These are phyloP conservation scores for Neostapfia colusana DNA, from an alignment of 176 grass and related monocot species.

Conservation along the genomic window DNA sequence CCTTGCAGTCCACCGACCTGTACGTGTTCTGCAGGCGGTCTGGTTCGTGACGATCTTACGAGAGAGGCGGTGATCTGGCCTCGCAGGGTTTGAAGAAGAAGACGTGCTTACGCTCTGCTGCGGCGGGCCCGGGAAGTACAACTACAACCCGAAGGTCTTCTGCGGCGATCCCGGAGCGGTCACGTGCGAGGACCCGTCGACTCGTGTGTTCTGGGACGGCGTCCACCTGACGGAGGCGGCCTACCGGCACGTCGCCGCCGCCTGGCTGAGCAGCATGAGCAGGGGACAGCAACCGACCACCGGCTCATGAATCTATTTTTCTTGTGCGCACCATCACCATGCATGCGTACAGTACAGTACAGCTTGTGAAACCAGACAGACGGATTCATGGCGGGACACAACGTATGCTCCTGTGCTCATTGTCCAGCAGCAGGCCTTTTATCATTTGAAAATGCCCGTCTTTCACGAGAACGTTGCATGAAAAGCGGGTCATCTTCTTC, in stretches of 20 bases:
- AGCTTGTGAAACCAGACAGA: too few relatives aligned
- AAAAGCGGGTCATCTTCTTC: too few relatives aligned
- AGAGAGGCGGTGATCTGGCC: background rate
- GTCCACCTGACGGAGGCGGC: slow-evolving; percentile 39
- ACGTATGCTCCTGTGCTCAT: too few relatives aligned
- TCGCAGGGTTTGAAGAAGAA: slow-evolving; percentile 28
- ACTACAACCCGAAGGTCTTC: background rate
- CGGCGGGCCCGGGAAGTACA: slow-evolving; percentile 28
- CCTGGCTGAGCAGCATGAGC: slow-evolving; percentile 15
- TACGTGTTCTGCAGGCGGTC: background rate
- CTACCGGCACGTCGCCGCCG: slow-evolving; percentile 21
- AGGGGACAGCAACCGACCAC: too few relatives aligned
- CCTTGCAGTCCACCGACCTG: background rate
- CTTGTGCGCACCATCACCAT: too few relatives aligned
- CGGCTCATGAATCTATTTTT: too few relatives aligned
- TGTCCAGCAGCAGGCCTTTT: too few relatives aligned
- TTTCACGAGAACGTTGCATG: too few relatives aligned
- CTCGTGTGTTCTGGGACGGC: slow-evolving; percentile 35
- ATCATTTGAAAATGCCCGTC: too few relatives aligned
- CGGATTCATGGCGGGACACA: too few relatives aligned
- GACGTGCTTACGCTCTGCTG: slow-evolving; percentile 30
- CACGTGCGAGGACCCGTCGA: slow-evolving; percentile 19
- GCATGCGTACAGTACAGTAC: too few relatives aligned
- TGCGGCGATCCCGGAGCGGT: slow-evolving; percentile 4
- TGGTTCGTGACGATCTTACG: too few relatives aligned